Conservation (phyloP, 495 filamentous ascomycete species). For the Tuber magnatum region DNA sequence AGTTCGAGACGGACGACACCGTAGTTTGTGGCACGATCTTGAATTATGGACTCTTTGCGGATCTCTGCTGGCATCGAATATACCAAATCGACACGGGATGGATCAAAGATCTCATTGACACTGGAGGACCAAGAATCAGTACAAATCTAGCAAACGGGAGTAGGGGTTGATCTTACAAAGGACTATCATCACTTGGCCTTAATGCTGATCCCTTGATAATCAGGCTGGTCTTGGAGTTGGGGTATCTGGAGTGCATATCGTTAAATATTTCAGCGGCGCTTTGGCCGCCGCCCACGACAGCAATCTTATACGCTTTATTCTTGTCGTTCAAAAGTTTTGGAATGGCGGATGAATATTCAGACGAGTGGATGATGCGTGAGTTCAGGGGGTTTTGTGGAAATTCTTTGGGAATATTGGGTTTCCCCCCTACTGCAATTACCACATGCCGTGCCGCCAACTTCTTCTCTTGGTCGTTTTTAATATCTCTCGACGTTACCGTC, state of each 20-base stretch:
- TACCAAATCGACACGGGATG: constrained; percentile 65
- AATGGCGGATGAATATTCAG: constrained; percentile 65
- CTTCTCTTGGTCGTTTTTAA: constrained; percentile 48
- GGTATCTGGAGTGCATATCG: constrained; percentile 74
- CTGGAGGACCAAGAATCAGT: constrained; percentile 46
- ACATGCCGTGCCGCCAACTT: constrained; percentile 66
- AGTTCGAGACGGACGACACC: constrained; percentile 81
- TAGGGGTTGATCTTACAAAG: constrained; percentile 62
- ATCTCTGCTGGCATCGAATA: constrained; percentile 57
- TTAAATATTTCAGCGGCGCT: constrained; percentile 93
- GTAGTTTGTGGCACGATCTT: constrained; percentile 80
- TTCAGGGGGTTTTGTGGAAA: constrained; percentile 53
- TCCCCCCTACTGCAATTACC: constrained; percentile 76
- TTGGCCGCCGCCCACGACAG: constrained; percentile 81
- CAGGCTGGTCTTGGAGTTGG: constrained; percentile 66
- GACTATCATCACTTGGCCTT: constrained; percentile 86
- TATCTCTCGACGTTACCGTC: constrained; percentile 51
- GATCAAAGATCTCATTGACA: constrained; percentile 95
- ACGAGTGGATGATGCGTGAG: constrained; percentile 73
- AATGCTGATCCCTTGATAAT: constrained; percentile 73
- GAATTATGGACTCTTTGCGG: constrained; percentile 55
- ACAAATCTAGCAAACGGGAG: not conserved
- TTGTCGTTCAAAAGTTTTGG: constrained; percentile 55
- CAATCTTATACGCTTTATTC: constrained; percentile 59
- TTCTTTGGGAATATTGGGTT: constrained; percentile 63